phyloP scores from a whole-genome alignment of 805 yeast species.

The Monosporozyma unispora region DNA sequence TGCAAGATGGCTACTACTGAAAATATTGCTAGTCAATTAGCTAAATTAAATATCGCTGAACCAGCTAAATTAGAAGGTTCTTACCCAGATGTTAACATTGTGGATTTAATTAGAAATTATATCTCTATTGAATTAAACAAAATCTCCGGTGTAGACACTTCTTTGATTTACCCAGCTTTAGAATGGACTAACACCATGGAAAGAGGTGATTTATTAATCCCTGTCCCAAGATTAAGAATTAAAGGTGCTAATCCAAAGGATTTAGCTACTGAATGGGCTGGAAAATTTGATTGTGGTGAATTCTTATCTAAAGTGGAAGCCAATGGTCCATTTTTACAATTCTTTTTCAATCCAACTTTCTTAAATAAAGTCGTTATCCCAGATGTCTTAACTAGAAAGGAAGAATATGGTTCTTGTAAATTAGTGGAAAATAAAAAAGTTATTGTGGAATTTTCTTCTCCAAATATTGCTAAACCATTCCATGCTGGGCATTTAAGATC shows the following conservation, averaged over 20 bases:
- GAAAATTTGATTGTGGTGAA: conserved; percentile 60
- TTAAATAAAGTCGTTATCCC: conserved; percentile 60
- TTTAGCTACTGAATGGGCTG: conserved; percentile 68
- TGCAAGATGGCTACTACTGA: conserved; percentile 3
- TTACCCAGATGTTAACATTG: conserved; percentile 67
- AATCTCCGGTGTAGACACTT: conserved; percentile 62
- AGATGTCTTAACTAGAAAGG: conserved; percentile 52
- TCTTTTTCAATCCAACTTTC: conserved; percentile 61
- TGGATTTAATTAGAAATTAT: conserved; percentile 84
- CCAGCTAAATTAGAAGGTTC: conserved; percentile 49
- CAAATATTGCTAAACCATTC: conserved; percentile 97
- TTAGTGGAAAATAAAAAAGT: conserved; percentile 64
- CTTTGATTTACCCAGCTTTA: conserved; percentile 69
- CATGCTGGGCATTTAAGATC: conserved; percentile 98
- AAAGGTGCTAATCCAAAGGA: conserved; percentile 69
- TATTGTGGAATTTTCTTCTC: conserved; percentile 86
- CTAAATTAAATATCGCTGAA: conserved; percentile 29
- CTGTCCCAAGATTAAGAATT: conserved; percentile 85
- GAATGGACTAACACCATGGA: conserved; percentile 81
- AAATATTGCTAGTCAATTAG: conserved; percentile 25
- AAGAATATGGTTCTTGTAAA: conserved; percentile 62
- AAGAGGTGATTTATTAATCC: conserved; percentile 85
- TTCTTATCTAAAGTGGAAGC: conserved; percentile 63
- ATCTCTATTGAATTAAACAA: conserved; percentile 69
- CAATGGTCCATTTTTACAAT: conserved; percentile 86